phyloP scores from a whole-genome alignment of 2,329 filamentous ascomycete genomes.

The Emericellopsis cladophorae region DNA sequence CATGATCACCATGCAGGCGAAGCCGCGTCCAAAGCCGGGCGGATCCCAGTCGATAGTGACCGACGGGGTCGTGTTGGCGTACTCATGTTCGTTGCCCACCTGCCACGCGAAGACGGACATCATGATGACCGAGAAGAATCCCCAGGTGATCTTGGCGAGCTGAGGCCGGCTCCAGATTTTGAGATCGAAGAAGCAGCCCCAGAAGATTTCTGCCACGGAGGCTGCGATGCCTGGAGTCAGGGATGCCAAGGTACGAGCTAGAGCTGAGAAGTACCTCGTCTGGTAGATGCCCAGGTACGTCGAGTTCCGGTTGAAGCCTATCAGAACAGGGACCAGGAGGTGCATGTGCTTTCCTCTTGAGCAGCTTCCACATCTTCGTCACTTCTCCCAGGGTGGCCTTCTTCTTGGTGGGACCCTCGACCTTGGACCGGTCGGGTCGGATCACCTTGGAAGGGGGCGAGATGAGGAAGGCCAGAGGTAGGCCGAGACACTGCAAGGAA shows the following conservation, averaged over 20 bases:
- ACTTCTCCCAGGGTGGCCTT: conserved; percentile 23
- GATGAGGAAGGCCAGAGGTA: conserved; percentile 12
- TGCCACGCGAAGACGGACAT: conserved; percentile 32
- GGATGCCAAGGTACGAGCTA: conserved; percentile 55
- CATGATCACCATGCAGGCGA: conserved; percentile 23
- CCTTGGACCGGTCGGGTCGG: conserved; percentile 11
- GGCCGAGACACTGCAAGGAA: conserved; percentile 13
- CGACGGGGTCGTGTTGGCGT: conserved; percentile 19
- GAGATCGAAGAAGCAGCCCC: conserved; percentile 35
- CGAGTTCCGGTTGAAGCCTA: neutral
- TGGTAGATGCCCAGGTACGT: neutral
- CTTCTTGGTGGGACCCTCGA: conserved; percentile 11
- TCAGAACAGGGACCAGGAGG: neutral
- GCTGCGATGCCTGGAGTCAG: conserved; percentile 59
- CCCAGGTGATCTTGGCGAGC: conserved; percentile 28
- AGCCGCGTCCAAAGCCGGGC: conserved; percentile 29
- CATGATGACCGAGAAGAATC: conserved; percentile 26
- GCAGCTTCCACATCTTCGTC: conserved; percentile 9
- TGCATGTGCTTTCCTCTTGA: conserved; percentile 5
- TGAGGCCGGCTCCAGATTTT: conserved; percentile 24
- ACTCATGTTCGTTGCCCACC: conserved; percentile 31
- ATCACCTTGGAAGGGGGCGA: conserved; percentile 14
- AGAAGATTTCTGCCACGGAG: conserved; percentile 40
- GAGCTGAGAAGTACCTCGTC: conserved; percentile 55
- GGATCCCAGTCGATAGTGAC: conserved; percentile 31